Percentiles rank a stretch among this genome's conserved stretches.
Evolutionary conservation across 352 stramenopile species (phyloP).

Genomic region (Peronospora belbahrii): DNA sequence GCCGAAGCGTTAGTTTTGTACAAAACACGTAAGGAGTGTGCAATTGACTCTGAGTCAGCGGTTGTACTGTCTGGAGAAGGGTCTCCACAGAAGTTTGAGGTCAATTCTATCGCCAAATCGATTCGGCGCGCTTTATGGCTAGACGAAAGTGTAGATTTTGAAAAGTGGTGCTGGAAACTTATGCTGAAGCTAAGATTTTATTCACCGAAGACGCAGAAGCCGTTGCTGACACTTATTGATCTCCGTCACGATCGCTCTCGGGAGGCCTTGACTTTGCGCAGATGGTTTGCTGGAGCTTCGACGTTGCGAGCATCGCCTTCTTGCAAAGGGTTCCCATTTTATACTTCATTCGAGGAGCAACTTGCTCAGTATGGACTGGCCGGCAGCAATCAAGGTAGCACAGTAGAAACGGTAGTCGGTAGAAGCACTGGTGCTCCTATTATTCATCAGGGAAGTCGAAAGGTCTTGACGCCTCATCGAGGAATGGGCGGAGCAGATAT

Average conservation of each 20-base stretch:
- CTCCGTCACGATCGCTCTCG: constrained; percentile 63
- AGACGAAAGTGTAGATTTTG: constrained; percentile 61
- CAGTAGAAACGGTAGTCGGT: constrained; percentile 1
- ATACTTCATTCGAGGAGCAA: constrained; percentile 36
- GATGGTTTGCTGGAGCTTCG: constrained; percentile 56
- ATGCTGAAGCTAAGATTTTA: constrained; percentile 84
- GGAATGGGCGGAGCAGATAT: constrained; percentile 13
- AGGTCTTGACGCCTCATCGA: constrained; percentile 21
- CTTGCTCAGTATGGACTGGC: constrained; percentile 15
- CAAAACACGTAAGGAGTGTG: constrained; percentile 38
- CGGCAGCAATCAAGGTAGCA: not conserved
- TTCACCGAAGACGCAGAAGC: constrained; percentile 53
- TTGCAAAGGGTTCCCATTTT: constrained; percentile 50
- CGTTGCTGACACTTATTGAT: constrained; percentile 62
- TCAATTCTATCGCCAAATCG: constrained; percentile 58
- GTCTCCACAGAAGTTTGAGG: constrained; percentile 44
- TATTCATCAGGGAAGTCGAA: constrained; percentile 26
- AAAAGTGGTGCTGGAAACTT: constrained; percentile 78
- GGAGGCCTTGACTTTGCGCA: constrained; percentile 62
- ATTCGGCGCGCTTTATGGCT: constrained; percentile 66
- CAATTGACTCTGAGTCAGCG: constrained; percentile 30
- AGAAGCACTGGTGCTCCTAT: constrained; percentile 32
- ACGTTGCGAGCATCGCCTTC: constrained; percentile 22
- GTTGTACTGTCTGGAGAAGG: constrained; percentile 37
- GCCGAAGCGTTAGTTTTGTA: constrained; percentile 69